Conservation (phyloP, 2,329 filamentous ascomycete species). For the Venturia pyrina region DNA sequence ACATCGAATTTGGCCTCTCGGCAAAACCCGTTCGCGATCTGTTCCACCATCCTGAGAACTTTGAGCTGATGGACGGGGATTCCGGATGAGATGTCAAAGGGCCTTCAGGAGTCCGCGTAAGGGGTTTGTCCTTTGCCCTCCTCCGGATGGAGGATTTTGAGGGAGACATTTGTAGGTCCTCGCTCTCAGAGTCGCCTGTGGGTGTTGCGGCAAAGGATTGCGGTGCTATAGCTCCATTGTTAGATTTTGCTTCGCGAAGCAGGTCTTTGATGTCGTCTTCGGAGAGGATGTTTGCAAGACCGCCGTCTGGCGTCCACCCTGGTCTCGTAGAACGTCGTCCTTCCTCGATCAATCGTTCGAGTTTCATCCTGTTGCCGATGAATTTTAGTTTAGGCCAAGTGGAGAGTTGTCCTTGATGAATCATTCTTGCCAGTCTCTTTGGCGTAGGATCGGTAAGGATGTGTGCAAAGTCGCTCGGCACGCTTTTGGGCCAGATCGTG, state of each 20-base stretch:
- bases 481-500: slow-evolving; percentile 87
- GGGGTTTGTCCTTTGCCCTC: slow-evolving; percentile 2
- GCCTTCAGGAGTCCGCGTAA: background rate
- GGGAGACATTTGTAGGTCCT: background rate
- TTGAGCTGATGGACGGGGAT: background rate
- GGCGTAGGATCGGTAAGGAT: slow-evolving; percentile 78
- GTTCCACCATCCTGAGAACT: slow-evolving; percentile 7
- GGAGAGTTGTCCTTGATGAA: slow-evolving; percentile 80
- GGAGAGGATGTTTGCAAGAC: slow-evolving; percentile 30
- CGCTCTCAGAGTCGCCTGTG: background rate
- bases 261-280: slow-evolving; percentile 37
- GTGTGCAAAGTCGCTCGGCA: slow-evolving; percentile 68
- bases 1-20: slow-evolving; percentile 4
- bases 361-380: slow-evolving; percentile 72
- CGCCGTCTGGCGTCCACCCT: slow-evolving; percentile 21
- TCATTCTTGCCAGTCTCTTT: slow-evolving; percentile 70
- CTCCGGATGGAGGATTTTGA: background rate
- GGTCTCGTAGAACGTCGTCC: slow-evolving; percentile 38
- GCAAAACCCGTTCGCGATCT: background rate
- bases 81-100: slow-evolving; percentile 1
- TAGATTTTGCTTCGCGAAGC: slow-evolving; percentile 24
- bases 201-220: background rate
- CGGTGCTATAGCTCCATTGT: slow-evolving; percentile 10
- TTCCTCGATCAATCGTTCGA: slow-evolving; percentile 60
- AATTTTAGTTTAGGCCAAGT: slow-evolving; percentile 90